Evolutionary conservation across 768 basidiomycete genomes (phyloP).

Genomic region (Lanmaoa rubissima): DNA sequence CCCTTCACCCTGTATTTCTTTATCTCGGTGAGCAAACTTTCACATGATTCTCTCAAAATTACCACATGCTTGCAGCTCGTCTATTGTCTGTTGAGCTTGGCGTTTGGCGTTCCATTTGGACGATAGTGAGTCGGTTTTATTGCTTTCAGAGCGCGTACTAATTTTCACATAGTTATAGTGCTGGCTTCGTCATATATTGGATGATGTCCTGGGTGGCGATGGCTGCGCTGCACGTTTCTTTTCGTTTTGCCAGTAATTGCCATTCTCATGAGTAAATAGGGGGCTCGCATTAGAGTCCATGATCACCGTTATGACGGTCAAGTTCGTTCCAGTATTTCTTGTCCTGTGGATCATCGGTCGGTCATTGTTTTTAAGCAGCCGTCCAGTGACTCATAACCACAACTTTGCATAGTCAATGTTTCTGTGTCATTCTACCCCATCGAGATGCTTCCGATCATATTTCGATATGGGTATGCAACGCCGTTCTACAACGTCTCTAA

Average conservation of each 20-base stretch:
- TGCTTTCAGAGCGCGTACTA: not conserved
- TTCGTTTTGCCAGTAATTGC: not conserved
- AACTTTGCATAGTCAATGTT: constrained; percentile 46
- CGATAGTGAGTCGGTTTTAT: constrained; percentile 37
- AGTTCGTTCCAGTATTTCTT: constrained; percentile 59
- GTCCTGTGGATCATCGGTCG: constrained; percentile 63
- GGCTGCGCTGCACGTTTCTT: constrained; percentile 47
- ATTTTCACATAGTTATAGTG: constrained; percentile 38
- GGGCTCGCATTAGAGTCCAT: constrained; percentile 62
- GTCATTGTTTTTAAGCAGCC: not conserved
- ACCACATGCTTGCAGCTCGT: constrained; percentile 40
- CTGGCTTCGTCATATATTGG: constrained; percentile 65
- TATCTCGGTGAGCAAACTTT: constrained; percentile 34
- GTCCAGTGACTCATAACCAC: not conserved
- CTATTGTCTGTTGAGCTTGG: constrained; percentile 57
- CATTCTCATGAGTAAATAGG: constrained; percentile 31
- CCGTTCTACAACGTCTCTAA: constrained; percentile 73
- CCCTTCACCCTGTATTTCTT: constrained; percentile 43
- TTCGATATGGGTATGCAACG: constrained; percentile 63
- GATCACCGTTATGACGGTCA: constrained; percentile 51
- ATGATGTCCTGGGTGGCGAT: constrained; percentile 61
- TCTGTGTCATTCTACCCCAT: constrained; percentile 58
- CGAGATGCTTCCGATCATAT: constrained; percentile 54
- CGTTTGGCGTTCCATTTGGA: constrained; percentile 56
- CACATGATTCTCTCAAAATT: not conserved